phyloP scores from a whole-genome alignment of 805 yeast genomes.

The Peterozyma xylosa region DNA sequence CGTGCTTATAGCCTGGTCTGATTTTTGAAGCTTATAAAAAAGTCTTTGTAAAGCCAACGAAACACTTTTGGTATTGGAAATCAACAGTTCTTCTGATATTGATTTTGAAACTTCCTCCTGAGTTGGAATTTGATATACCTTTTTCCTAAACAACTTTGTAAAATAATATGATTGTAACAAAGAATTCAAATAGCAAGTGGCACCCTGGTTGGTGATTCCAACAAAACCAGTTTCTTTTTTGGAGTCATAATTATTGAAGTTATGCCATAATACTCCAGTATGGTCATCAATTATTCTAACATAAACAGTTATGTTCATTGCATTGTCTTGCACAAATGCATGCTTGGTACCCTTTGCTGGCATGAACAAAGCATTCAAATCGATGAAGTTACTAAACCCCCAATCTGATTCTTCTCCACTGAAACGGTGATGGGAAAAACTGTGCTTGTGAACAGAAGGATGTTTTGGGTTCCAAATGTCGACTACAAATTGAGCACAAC shows the following conservation, averaged over 20 bases:
- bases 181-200: conserved; percentile 94
- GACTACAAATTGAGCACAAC: conserved; percentile 87
- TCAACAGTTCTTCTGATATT: conserved; percentile 16
- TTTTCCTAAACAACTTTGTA: conserved; percentile 72
- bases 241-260: conserved; percentile 77
- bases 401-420: conserved; percentile 76
- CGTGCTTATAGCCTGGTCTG: conserved; percentile 75
- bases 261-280: conserved; percentile 93
- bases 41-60: conserved; percentile 82
- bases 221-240: conserved; percentile 84
- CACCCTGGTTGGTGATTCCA: conserved; percentile 95
- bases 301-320: conserved; percentile 66
- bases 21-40: conserved; percentile 71
- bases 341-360: conserved; percentile 25
- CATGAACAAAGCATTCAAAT: conserved; percentile 35
- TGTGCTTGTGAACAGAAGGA: conserved; percentile 50
- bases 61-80: conserved; percentile 43
- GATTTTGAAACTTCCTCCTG: conserved; percentile 34
- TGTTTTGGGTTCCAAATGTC: conserved; percentile 77
- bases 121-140: conserved; percentile 88
- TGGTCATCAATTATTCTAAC: conserved; percentile 77
- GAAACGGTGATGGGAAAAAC: conserved; percentile 74
- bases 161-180: conserved; percentile 84
- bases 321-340: conserved; percentile 42
- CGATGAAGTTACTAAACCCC: conserved; percentile 85